phyloP scores from a whole-genome alignment of 2,329 filamentous ascomycete genomes.

The Botrytis tulipae region DNA sequence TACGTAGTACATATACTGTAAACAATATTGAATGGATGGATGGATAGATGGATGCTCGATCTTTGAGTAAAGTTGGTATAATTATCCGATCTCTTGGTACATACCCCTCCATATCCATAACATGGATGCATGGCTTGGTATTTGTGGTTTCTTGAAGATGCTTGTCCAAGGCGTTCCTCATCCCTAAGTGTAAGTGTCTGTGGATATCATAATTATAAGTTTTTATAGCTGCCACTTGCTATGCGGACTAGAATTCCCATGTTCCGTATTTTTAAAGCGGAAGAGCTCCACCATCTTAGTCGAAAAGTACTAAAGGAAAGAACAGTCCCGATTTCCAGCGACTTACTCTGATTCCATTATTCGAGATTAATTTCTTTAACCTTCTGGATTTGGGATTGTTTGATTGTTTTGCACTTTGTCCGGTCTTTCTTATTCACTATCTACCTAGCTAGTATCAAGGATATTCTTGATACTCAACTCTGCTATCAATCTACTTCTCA shows the following conservation, averaged over 20 bases:
- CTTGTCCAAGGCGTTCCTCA: not conserved
- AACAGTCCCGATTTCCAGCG: slow-evolving; percentile 2
- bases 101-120: not conserved
- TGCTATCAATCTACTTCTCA: not conserved
- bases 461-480: not conserved
- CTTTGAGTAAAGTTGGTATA: not conserved
- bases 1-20: not conserved
- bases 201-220: slow-evolving; percentile 1
- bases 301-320: slow-evolving; percentile 21
- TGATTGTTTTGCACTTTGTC: not conserved
- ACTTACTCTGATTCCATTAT: not conserved
- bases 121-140: slow-evolving; percentile 1
- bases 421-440: not conserved
- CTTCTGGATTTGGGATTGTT: not conserved
- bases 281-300: not conserved
- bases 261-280: slow-evolving; percentile 10
- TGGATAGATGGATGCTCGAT: not conserved
- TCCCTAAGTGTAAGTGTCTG: not conserved
- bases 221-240: slow-evolving; percentile 6
- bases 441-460: not conserved
- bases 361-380: not conserved
- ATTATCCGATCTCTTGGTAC: not conserved
- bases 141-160: not conserved
- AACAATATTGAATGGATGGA: not conserved
- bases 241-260: slow-evolving; percentile 4